phyloP scores from a whole-genome alignment of 202 grass and related monocot genomes.

The Setaria italica region DNA sequence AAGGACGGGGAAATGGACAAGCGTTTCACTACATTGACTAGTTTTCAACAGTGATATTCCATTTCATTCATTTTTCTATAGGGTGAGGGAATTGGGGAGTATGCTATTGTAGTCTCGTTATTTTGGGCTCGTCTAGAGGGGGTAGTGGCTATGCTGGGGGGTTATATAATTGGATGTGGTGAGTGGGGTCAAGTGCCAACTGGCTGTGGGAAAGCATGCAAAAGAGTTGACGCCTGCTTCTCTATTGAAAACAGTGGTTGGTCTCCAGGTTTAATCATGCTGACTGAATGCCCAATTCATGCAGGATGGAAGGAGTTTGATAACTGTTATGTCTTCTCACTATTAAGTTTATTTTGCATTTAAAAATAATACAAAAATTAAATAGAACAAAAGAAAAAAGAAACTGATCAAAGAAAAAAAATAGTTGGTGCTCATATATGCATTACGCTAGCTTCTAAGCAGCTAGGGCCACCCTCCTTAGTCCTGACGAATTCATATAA shows the following conservation, averaged over 20 bases:
- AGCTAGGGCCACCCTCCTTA: too few species aligned
- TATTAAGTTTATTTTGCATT: background rate
- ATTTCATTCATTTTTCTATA: constrained; percentile 62
- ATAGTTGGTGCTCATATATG: too few species aligned
- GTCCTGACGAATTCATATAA: too few species aligned
- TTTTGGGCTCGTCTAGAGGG: constrained; percentile 36
- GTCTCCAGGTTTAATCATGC: constrained; percentile 43
- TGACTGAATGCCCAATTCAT: constrained; percentile 19
- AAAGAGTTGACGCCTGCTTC: constrained; percentile 62
- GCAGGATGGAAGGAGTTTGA: background rate
- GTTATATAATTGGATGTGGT: constrained; percentile 50
- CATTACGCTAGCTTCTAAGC: too few species aligned
- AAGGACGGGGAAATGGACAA: constrained; percentile 63
- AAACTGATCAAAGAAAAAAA: background rate
- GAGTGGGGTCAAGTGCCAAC: constrained; percentile 39
- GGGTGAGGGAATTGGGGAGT: constrained; percentile 58
- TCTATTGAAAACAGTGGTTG: constrained; percentile 40
- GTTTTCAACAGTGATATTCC: constrained; percentile 65
- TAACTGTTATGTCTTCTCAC: background rate
- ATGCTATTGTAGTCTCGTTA: constrained; percentile 37
- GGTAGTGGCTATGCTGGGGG: constrained; percentile 17
- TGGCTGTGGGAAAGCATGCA: constrained; percentile 56
- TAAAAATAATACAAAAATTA: background rate
- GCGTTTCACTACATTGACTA: constrained; percentile 82
- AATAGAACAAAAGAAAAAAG: background rate